Conservation (phyloP, 176 grass and related monocot genomes). For the Oryza rufipogon region DNA sequence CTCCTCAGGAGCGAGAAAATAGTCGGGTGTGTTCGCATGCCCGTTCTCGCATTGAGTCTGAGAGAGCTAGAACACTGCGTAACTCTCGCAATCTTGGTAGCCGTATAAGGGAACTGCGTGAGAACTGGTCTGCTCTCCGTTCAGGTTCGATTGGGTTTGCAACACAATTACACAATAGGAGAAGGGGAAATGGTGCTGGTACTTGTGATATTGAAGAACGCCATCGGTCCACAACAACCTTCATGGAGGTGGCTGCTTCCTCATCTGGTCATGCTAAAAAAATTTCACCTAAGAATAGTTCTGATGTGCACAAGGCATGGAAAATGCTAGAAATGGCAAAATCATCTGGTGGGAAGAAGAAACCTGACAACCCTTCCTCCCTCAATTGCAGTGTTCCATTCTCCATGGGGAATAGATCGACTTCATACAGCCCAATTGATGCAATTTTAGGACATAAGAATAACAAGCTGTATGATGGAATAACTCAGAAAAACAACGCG, state of each 20-base stretch:
- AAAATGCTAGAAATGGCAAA: conserved; percentile 78
- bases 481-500: not conserved
- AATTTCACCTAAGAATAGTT: conserved; percentile 10
- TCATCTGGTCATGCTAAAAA: conserved; percentile 27
- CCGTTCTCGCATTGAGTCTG: conserved; percentile 4
- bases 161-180: conserved; percentile 29
- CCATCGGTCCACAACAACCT: not conserved
- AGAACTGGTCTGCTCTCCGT: conserved; percentile 65
- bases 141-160: conserved; percentile 59
- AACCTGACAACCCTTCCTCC: conserved; percentile 37
- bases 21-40: not conserved
- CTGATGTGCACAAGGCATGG: conserved; percentile 67
- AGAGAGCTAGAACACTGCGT: conserved; percentile 56
- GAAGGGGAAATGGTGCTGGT: conserved; percentile 5
- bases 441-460: conserved; percentile 37
- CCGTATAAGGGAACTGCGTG: conserved; percentile 48
- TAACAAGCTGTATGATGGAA: not conserved
- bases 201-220: conserved; percentile 9
- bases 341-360: conserved; percentile 39
- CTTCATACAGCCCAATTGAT: conserved; percentile 45
- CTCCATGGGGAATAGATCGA: conserved; percentile 54
- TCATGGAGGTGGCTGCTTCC: not conserved
- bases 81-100: conserved; percentile 54
- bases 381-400: conserved; percentile 21
- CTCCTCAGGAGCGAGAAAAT: not conserved